Conservation (phyloP, 441 rosid genomes). For the Jatropha podagrica region DNA sequence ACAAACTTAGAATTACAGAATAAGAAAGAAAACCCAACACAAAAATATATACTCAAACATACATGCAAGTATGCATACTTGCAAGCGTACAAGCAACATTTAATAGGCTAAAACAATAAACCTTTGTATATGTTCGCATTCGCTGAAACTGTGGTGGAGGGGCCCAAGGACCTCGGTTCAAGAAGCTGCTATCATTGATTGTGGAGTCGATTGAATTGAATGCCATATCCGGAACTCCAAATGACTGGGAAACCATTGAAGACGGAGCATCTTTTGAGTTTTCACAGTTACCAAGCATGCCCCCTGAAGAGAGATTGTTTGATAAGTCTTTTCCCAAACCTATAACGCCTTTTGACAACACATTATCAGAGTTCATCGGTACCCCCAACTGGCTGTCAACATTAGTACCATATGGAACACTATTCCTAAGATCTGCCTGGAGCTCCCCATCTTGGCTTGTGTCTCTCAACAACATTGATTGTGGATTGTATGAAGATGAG, state of each 20-base stretch:
- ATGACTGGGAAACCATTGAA: conserved; percentile 68
- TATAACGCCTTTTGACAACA: conserved; percentile 39
- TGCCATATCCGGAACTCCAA: conserved; percentile 58
- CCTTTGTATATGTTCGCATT: conserved; percentile 73
- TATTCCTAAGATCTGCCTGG: conserved; percentile 47
- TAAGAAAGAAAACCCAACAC: not conserved
- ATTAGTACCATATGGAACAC: conserved; percentile 34
- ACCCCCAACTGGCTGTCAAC: conserved; percentile 38
- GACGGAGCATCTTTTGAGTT: conserved; percentile 60
- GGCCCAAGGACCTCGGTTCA: conserved; percentile 50
- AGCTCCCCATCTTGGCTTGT: conserved; percentile 53
- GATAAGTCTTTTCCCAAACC: conserved; percentile 54
- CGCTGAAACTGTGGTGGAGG: conserved; percentile 54
- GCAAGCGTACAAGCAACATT: not conserved
- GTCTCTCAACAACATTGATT: conserved; percentile 43
- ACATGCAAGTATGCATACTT: not conserved
- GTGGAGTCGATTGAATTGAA: conserved; percentile 59
- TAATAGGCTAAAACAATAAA: conserved; percentile 22
- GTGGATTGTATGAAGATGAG: conserved; percentile 43
- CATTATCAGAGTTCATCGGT: conserved; percentile 41
- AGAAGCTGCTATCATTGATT: conserved; percentile 45
- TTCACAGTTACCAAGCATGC: conserved; percentile 42
- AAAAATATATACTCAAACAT: not conserved
- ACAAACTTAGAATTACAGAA: conserved; percentile 16
- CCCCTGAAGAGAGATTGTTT: conserved; percentile 45